Evolutionary conservation across 1,284 basidiomycete species (phyloP).

Genomic region (Ustilago trichophora): DNA sequence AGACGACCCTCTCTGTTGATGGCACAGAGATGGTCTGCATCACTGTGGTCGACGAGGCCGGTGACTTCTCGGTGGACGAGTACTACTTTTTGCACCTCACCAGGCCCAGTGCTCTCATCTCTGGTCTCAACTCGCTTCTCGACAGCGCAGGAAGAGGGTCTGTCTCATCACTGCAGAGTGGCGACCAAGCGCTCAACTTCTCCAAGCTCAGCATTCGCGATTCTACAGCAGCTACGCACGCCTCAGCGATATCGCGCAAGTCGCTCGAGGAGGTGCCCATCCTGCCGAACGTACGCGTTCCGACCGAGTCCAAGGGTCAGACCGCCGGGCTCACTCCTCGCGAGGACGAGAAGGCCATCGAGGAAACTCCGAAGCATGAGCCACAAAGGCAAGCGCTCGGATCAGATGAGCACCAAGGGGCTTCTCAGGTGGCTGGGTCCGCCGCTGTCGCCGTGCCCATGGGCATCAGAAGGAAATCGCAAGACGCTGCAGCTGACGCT

Average conservation of each 20-base stretch:
- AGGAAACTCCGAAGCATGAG: too few species aligned
- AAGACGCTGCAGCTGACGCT: conserved; percentile 14
- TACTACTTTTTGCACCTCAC: conserved; percentile 57
- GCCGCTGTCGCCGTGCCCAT: conserved; percentile 14
- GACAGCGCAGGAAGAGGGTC: conserved; percentile 12
- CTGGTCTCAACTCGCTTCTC: conserved; percentile 12
- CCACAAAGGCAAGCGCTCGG: too few species aligned
- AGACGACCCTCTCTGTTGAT: conserved; percentile 72
- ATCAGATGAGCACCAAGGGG: too few species aligned
- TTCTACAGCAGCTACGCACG: conserved; percentile 25
- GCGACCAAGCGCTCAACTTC: conserved; percentile 17
- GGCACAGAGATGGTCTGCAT: conserved; percentile 53
- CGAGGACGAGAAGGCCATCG: too few species aligned
- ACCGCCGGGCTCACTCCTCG: too few species aligned
- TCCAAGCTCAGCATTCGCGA: conserved; percentile 39
- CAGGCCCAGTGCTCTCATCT: conserved; percentile 32
- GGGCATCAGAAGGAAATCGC: conserved; percentile 12
- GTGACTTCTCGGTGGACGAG: conserved; percentile 56
- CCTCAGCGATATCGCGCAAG: conserved; percentile 1
- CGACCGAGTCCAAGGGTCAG: not conserved
- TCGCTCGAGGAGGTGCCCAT: conserved; percentile 35
- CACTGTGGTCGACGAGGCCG: conserved; percentile 49
- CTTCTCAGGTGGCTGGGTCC: not conserved
- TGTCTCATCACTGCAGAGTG: conserved; percentile 10
- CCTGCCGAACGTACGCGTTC: conserved; percentile 12